Evolutionary conservation across 768 basidiomycete species (phyloP), one percentile per base, ranked within the genome.

Genomic region (Serendipita vermifera): DNA sequence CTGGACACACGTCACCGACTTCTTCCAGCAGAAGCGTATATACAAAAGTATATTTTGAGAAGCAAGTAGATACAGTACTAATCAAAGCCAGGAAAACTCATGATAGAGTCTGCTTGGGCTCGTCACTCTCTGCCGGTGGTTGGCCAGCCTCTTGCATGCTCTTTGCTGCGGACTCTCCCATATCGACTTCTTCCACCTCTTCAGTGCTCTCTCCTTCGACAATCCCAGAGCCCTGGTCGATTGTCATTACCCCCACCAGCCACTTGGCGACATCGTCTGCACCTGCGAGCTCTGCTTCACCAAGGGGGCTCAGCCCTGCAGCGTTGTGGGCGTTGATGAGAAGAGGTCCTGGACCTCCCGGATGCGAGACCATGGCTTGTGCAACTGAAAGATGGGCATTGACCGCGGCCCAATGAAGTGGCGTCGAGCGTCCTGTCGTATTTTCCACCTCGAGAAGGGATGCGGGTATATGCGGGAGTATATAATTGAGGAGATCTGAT

Each of bases 341-440:
- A 63, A 76, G 75, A 26, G 76, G 66, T 1, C 90, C 81, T 1
- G 82, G 81, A 48, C 24, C 53, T 20, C 61, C 63, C 0, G 76
- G 70, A 60, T 74, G 75, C 54, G 73, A 67, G 9, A 89, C 77
- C 29, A 90, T 77, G 33, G 71, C 73, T 65, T 82, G 75, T 1
- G 77, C 74, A 43, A 81, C 65, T 5, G 68, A 65, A 2, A 94
- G 77, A 62, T 93, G 92, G 2, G 76, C 72, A 67, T 96, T 97
- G 36, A 91, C 67, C 2, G 86, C 80, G 0, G 92, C 91, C 92
- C 92, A 96, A 64, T 97, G 93, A 4, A 96, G 69, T 5, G 93
- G 77, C 2, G 87, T 93, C 24, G 92, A 93, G 7, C 15, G 29
- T 54, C 80, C 75, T 0, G 86, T 75, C 27, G 66, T 67, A 64